Evolutionary conservation across 768 basidiomycete genomes (phyloP).

Genomic region (Mycena polygramma): DNA sequence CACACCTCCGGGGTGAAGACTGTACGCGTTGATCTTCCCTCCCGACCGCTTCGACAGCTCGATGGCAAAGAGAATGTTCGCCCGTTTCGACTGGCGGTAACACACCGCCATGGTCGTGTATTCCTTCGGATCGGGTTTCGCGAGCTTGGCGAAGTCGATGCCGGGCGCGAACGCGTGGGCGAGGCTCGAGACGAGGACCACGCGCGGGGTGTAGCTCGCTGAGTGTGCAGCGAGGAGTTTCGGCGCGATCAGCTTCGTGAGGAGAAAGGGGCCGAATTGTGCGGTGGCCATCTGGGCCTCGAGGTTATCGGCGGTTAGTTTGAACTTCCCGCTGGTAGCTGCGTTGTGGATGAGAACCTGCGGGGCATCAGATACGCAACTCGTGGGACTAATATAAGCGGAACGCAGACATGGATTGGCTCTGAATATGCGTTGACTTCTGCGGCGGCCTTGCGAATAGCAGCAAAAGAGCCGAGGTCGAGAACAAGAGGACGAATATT

Average conservation of each 20-base stretch:
- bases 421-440: background rate
- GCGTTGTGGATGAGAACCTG: constrained; percentile 3
- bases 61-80: background rate
- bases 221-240: background rate
- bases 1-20: background rate
- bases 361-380: background rate
- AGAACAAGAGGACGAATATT: background rate
- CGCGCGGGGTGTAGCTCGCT: background rate
- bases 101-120: background rate
- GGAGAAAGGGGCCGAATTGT: background rate
- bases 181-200: background rate
- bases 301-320: background rate
- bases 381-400: background rate
- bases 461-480: background rate
- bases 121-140: background rate
- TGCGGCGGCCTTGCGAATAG: background rate
- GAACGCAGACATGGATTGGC: background rate
- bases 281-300: background rate
- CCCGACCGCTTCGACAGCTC: background rate
- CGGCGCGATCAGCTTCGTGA: background rate
- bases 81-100: background rate
- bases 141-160: background rate
- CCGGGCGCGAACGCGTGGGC: background rate
- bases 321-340: background rate
- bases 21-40: background rate